phyloP scores from a whole-genome alignment of 177 flowering plant genomes.

The Vitis hybrid region DNA sequence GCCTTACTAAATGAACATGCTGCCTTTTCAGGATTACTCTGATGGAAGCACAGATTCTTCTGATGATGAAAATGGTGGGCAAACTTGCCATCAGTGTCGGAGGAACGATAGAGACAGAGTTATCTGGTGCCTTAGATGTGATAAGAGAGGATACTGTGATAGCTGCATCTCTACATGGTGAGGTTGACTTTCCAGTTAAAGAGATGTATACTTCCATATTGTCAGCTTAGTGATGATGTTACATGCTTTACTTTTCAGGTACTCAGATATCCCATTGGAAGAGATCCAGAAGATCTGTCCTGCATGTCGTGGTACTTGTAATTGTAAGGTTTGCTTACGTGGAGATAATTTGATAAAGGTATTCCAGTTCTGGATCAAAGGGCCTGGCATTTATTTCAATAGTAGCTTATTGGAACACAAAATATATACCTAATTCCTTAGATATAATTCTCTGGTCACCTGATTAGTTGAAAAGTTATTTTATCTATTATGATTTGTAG shows the following conservation, averaged over 20 bases:
- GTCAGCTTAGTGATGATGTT: conserved; percentile 3
- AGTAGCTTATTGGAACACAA: neutral
- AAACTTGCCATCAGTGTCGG: conserved; percentile 85
- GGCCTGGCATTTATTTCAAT: neutral
- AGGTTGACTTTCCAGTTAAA: conserved; percentile 15
- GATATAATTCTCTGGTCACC: neutral
- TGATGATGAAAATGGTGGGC: conserved; percentile 57
- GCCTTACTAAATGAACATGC: conserved; percentile 3
- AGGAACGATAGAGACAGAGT: conserved; percentile 52
- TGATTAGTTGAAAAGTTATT: neutral
- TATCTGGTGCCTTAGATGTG: conserved; percentile 78
- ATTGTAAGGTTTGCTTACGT: conserved; percentile 73
- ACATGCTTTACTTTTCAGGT: conserved; percentile 44
- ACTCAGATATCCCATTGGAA: conserved; percentile 60
- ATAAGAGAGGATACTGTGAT: conserved; percentile 77
- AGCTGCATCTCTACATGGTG: conserved; percentile 80
- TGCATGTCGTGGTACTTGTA: conserved; percentile 87
- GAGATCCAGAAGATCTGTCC: conserved; percentile 84
- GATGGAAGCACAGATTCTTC: conserved; percentile 67
- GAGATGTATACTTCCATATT: neutral
- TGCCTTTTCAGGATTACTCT: conserved; percentile 60
- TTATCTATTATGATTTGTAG: conserved; percentile 35
- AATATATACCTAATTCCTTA: neutral
- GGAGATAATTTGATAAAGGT: conserved; percentile 88
- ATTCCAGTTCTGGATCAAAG: conserved; percentile 9